Conservation (phyloP, 1,284 basidiomycete genomes). For the Marasmius oreades region DNA sequence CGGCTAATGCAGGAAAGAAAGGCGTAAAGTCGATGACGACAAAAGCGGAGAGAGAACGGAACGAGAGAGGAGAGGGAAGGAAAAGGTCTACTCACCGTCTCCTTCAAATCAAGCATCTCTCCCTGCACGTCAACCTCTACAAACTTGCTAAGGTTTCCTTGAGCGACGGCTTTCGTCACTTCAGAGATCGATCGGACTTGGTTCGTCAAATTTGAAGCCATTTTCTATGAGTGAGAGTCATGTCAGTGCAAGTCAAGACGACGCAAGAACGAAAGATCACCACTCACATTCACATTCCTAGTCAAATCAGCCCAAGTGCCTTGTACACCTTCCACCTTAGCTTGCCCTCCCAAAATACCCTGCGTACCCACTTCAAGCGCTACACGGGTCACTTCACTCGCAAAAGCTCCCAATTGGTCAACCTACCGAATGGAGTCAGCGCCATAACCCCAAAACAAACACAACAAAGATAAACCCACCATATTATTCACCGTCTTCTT, state of each 20-base stretch:
- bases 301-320: slow-evolving; percentile 95
- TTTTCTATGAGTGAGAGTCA: slow-evolving; percentile 61
- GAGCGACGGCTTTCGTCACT: slow-evolving; percentile 95
- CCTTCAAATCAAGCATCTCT: slow-evolving; percentile 94
- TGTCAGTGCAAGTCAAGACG: no score
- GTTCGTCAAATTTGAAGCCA: slow-evolving; percentile 88
- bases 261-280: neutral
- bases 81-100: slow-evolving; percentile 44
- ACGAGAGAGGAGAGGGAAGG: neutral
- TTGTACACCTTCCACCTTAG: slow-evolving; percentile 87
- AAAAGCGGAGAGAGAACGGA: neutral
- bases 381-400: slow-evolving; percentile 62
- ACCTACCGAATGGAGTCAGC: slow-evolving; percentile 80
- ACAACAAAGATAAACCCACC: slow-evolving; percentile 1
- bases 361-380: slow-evolving; percentile 72
- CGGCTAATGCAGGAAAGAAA: neutral
- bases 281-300: slow-evolving; percentile 77
- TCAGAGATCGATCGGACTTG: slow-evolving; percentile 97
- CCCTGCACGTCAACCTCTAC: slow-evolving; percentile 96
- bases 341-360: slow-evolving; percentile 92
- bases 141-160: slow-evolving; percentile 85
- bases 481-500: slow-evolving; percentile 28
- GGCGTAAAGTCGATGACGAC: no score
- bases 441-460: neutral
- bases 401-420: slow-evolving; percentile 87